Evolutionary conservation across 2,329 filamentous ascomycete genomes (phyloP), one percentile per base, ranked within the genome.

Genomic region (Colletotrichum euphorbiae): DNA sequence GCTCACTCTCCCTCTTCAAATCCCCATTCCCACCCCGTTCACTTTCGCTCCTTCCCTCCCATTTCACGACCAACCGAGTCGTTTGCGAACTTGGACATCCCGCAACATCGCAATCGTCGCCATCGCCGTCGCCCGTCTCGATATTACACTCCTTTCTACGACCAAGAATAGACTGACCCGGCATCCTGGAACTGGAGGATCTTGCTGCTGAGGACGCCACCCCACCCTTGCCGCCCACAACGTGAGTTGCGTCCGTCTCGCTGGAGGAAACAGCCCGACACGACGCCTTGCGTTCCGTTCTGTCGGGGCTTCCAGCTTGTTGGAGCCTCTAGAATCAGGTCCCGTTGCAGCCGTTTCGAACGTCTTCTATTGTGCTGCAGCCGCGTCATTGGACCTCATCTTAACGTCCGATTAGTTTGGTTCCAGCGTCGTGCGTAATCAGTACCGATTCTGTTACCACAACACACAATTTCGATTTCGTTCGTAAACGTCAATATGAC

Each of bases 1-100:
- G 28, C 58, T 50, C 28, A 9, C 11, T 69, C 45, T 46, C 13
- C 52, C 31, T 55, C 65, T 65, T 68, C 61, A 68, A 59, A 65
- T 63, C 48, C 54, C 61, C 54, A 50, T 65, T 56, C 63, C 67
- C 67, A 64, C 64, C 36, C 17, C 24, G 21, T 36, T 42, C 21
- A 33, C 24, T 15, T 8, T 36, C 40, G 36, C 42, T 6, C 24
- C 38, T 7, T 31, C 38, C 24, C 31, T 43, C 46, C 28, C 48
- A 12, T 40, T 57, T 42, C 51, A 62, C 42, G 43, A 45, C 31
- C 48, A 45, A 45, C 31, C 48, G 51, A 62, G 62, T 31, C 48
- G 52, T 13, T 38, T 61, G 65, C 55, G 59, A 65, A 51, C 17
- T 8, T 36, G 21, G 60, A 65, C 55, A 43, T 42, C 46, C 4